Evolutionary conservation across 192 early-diverging fungal species (phyloP).

Genomic region (Coemansia sp.): DNA sequence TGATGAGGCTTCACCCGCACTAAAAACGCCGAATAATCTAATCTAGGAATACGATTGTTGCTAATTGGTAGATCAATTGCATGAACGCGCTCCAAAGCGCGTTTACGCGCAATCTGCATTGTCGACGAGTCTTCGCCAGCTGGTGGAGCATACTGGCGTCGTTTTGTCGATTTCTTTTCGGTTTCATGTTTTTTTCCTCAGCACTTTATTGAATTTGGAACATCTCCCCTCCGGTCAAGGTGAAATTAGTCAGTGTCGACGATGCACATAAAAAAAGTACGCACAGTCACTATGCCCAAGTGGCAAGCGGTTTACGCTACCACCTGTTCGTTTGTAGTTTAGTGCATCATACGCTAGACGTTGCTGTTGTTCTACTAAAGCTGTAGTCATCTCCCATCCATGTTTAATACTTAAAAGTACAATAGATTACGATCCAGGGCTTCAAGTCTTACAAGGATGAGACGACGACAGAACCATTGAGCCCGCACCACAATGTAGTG

Average conservation of each 20-base stretch:
- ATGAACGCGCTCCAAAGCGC: background rate
- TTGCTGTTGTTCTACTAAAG: too few relatives aligned
- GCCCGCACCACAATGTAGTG: slow-evolving; percentile 91
- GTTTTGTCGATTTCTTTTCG: background rate
- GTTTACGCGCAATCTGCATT: slow-evolving; percentile 1
- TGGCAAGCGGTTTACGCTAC: background rate
- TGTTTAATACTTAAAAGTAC: too few relatives aligned
- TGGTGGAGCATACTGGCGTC: too few relatives aligned
- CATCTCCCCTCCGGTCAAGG: too few relatives aligned
- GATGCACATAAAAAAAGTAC: slow-evolving; percentile 54
- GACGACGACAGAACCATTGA: slow-evolving; percentile 89
- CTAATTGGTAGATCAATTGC: too few relatives aligned
- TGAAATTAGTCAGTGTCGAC: background rate
- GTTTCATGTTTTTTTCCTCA: slow-evolving; percentile 7
- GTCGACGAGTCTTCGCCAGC: too few relatives aligned
- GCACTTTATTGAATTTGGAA: too few relatives aligned
- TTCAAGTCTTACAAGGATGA: slow-evolving; percentile 99
- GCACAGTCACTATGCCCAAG: too few relatives aligned
- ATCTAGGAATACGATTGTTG: too few relatives aligned
- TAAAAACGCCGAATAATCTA: too few relatives aligned
- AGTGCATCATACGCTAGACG: background rate
- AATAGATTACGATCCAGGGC: slow-evolving; percentile 88
- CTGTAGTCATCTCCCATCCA: too few relatives aligned
- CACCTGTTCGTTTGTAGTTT: background rate
- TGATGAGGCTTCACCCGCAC: too few relatives aligned